Base-by-base conservation (phyloP, 208 protist species). In the Trypanosoma avium region DNA sequence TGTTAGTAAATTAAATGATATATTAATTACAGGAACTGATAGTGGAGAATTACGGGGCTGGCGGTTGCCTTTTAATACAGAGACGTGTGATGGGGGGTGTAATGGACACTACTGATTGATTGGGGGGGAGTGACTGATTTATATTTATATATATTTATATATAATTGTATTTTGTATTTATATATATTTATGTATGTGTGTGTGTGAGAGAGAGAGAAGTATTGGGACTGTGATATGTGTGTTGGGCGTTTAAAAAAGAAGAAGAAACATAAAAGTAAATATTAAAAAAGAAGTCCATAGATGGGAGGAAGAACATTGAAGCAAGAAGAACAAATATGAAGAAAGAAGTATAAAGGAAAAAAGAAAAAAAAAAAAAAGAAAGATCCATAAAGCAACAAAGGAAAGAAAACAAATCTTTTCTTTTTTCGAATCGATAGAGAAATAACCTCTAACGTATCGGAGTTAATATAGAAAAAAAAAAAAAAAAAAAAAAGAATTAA, bases 1-100 rank as follows among this genome's bases (percentile, higher is more conserved):
- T 15, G 33, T 82, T n/a, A 81, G 77, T 13, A 55, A 67, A 2
- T 58, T 53, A 4, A 60, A 70, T 40, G 71, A 52, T 45, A 55
- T 88, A 42, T 63, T 95, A 5, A 79, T 86, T 10, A 95, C 83
- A 15, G 89, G 89, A 26, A 90, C 82, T 4, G 83, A 92, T 50
- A 19, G 57, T n/a, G 86, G 89, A 19, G 82, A 90, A 36, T 81
- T 95, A 38, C 78, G 86, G 4, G 68, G 81, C 26, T 95, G 89
- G 89, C 60, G 55, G 0, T 53, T 92, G 54, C 89, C 89, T 4
- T 86, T 90, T 62, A 40, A 70, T 19, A 89, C 82, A 13, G 77
- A 94, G 75, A 58, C 55, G 8, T 69, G 52, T 38, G 43, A 52
- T 30, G 27, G 56, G 6, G 53, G 33, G 10, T n/a, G 5, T 24